phyloP scores from a whole-genome alignment of 192 early-diverging fungal species.

The Glomus cerebriforme region DNA sequence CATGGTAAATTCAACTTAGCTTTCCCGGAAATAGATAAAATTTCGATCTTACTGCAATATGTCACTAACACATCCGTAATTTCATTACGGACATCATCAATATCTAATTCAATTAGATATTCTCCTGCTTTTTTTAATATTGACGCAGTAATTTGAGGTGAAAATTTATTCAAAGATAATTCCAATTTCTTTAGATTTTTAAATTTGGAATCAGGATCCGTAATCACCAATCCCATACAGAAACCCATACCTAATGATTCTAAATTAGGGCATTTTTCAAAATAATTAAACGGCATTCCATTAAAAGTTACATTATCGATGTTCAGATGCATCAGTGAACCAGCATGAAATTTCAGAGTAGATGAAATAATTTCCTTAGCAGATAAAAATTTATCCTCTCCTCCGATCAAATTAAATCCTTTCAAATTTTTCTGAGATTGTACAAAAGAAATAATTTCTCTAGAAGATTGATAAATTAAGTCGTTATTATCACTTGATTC shows the following conservation, averaged over 20 bases:
- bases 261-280: background rate
- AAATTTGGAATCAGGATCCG: background rate
- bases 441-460: background rate
- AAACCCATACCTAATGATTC: background rate
- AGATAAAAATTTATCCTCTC: background rate
- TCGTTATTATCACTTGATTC: background rate
- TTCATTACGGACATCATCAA: background rate
- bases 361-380: background rate
- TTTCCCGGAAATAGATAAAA: background rate
- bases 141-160: background rate
- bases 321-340: background rate
- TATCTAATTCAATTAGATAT: background rate
- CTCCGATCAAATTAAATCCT: background rate
- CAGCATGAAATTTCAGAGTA: background rate
- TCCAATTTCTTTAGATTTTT: background rate
- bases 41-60: background rate
- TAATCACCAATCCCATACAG: background rate
- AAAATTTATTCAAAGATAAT: background rate
- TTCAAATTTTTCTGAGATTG: background rate
- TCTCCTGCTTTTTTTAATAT: background rate
- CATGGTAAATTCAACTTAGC: background rate
- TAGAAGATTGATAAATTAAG: background rate
- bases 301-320: background rate
- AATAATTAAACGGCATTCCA: background rate
- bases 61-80: background rate